These are phyloP conservation scores for Cytidiella melzeri DNA, from an alignment of 768 basidiomycete genomes.

Conservation along the genomic window DNA sequence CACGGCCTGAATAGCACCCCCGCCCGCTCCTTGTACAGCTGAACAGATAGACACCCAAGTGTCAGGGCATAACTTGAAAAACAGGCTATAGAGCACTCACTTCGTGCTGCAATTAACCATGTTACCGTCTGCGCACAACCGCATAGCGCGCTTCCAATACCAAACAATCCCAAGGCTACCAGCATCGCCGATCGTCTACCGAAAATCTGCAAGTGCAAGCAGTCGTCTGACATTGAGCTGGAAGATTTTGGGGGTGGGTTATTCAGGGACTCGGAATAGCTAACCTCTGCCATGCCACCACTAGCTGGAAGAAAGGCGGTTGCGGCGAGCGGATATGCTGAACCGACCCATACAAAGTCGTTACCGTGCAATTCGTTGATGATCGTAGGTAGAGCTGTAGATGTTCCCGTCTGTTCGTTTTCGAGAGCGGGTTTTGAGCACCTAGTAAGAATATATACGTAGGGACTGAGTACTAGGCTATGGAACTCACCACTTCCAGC, in stretches of 20 bases:
- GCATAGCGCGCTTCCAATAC: slow-evolving; percentile 30
- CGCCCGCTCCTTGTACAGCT: slow-evolving; percentile 24
- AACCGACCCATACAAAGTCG: slow-evolving; percentile 30
- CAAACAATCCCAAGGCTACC: slow-evolving; percentile 20
- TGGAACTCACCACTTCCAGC: slow-evolving; percentile 5
- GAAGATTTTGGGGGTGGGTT: neutral
- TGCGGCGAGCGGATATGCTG: slow-evolving; percentile 28
- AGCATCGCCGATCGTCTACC: slow-evolving; percentile 23
- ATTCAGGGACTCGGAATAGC: slow-evolving; percentile 3
- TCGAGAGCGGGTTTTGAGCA: neutral
- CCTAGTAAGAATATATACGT: too few relatives aligned
- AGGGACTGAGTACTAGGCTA: too few relatives aligned
- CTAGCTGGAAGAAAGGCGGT: slow-evolving; percentile 30
- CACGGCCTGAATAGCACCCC: slow-evolving; percentile 22
- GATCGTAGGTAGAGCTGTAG: slow-evolving; percentile 26
- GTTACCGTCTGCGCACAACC: slow-evolving; percentile 30
- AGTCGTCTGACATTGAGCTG: neutral
- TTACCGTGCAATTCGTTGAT: slow-evolving; percentile 20
- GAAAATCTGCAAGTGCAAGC: slow-evolving; percentile 18
- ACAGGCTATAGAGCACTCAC: slow-evolving; percentile 10
- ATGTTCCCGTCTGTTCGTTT: slow-evolving; percentile 16
- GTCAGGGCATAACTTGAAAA: neutral
- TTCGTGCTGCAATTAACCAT: slow-evolving; percentile 31
- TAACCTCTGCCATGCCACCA: slow-evolving; percentile 20
- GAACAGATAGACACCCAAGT: neutral